Evolutionary conservation across 148 eudicot genomes (phyloP), one percentile per base, ranked within the genome.

Genomic region (Linanthus parryae): DNA sequence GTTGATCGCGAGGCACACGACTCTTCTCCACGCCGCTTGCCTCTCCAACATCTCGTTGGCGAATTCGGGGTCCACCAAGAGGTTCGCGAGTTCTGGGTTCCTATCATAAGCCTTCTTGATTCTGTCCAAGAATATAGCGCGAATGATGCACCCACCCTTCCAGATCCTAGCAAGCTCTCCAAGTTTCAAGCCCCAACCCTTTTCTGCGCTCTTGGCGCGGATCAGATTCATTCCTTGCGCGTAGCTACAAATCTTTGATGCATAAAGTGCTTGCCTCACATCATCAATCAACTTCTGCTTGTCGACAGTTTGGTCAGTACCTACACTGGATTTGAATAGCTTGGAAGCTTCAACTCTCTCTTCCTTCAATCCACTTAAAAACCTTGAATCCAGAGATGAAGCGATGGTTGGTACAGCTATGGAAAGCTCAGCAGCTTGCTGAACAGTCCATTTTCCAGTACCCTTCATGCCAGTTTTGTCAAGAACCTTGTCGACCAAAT

Each of bases 391-490:
- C 69, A 88, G 56, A 38, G 96, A 88, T 1, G 96, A 60, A 37
- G 94, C 96, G 8, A 84, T 84, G 30, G 96, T 88, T 10, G 96
- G 96, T 37, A 85, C 84, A 0, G 96, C 96, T 63, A 88, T 54
- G 15, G 94, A 84, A 36, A 88, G 54, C 35, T 88, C 96, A 60
- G 96, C 94, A 56, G 96, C 96, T 76, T 84, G 94, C 57, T 88
- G 96, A 49, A 88, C 96, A 1, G 96, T 88, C 96, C 96, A 88
- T 70, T 88, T 88, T 6, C 96, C 92, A 2, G 96, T 88, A 30
- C 96, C 96, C 67, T 88, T 88, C 96, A 88, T 88, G 49, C 96
- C 96, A 3, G 96, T 88, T 74, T 88, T 88, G 42, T 88, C 96
- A 20, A 88, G 67, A 38, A 88, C 96, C 65, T 81, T 88, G 63